These are phyloP conservation scores for Phialemoniopsis sp. DNA, from an alignment of 2,329 filamentous ascomycete species.

Conservation along the genomic window DNA sequence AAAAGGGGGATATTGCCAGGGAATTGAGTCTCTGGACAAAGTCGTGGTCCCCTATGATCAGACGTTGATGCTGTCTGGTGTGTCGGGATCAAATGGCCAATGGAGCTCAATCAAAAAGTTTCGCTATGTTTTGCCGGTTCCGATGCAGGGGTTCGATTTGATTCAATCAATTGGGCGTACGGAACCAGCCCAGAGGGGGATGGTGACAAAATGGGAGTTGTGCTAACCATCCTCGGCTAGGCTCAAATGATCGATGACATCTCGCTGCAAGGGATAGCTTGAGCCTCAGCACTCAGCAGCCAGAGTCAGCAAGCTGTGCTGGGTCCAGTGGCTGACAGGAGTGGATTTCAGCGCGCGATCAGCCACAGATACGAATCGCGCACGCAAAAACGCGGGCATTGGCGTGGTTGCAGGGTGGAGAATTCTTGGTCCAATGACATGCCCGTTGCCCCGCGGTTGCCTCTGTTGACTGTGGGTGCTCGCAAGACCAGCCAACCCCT, in stretches of 20 bases:
- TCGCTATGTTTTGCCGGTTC: slow-evolving; percentile 5
- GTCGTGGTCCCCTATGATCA: no score
- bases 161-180: no score
- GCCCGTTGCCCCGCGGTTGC: slow-evolving; percentile 54
- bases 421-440: slow-evolving; percentile 34
- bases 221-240: no score
- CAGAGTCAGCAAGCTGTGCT: background rate
- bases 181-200: no score
- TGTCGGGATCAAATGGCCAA: background rate
- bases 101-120: slow-evolving; percentile 5
- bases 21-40: no score
- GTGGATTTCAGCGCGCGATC: slow-evolving; percentile 9
- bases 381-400: slow-evolving; percentile 15
- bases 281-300: slow-evolving; percentile 1
- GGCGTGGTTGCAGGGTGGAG: slow-evolving; percentile 3
- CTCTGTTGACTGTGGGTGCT: slow-evolving; percentile 38
- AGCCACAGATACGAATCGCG: slow-evolving; percentile 13
- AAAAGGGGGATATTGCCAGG: no score
- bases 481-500: background rate
- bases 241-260: no score
- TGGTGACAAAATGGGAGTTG: no score
- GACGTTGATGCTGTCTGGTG: no score
- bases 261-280: no score
- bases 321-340: background rate
- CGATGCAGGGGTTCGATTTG: slow-evolving; percentile 2